Percentiles rank a stretch among this genome's conserved stretches.
Evolutionary conservation across 2,329 filamentous ascomycete species (phyloP).

Genomic region (Aureobasidium vineae): DNA sequence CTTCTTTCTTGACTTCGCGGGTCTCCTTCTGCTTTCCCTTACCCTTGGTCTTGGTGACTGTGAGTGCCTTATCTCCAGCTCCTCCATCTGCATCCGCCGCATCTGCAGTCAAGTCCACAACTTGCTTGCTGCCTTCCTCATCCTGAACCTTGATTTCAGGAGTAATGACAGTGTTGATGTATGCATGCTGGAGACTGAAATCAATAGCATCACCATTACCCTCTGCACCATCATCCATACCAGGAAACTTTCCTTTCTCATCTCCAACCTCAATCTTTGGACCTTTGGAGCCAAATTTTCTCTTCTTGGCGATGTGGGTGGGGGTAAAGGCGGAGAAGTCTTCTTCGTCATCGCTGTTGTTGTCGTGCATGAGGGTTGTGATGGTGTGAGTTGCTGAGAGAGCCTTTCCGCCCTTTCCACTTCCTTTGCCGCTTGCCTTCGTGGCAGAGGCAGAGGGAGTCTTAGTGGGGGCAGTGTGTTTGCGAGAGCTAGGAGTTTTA

Average conservation of each 20-base stretch:
- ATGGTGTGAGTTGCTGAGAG: background rate
- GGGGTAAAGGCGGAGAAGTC: background rate
- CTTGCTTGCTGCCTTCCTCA: background rate
- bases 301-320: background rate
- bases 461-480: background rate
- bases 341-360: slow-evolving; percentile 19
- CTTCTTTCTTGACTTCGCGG: background rate
- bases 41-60: background rate
- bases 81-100: background rate
- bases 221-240: background rate
- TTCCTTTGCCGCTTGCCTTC: background rate
- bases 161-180: background rate
- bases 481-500: background rate
- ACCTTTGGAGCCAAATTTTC: background rate
- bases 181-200: background rate
- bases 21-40: background rate
- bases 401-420: background rate
- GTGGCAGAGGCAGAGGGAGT: background rate
- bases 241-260: background rate
- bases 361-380: slow-evolving; percentile 8
- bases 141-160: background rate
- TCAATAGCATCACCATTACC: background rate
- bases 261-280: background rate
- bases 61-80: background rate
- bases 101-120: background rate